Evolutionary conservation across 768 basidiomycete species (phyloP).

Genomic region (Leccinum variicolor): DNA sequence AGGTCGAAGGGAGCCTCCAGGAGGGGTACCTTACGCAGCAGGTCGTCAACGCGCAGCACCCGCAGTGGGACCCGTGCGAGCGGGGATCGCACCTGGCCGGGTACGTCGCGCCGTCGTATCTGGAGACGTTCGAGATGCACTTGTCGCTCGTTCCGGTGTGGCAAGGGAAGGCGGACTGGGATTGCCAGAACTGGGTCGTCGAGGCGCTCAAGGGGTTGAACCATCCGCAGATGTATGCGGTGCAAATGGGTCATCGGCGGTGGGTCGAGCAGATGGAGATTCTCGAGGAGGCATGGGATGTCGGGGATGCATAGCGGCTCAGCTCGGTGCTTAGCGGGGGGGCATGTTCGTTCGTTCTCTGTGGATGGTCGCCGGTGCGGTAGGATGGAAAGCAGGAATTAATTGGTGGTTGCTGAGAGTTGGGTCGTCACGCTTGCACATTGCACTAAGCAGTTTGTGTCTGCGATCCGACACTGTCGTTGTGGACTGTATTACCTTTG

Average conservation of each 20-base stretch:
- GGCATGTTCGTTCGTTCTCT: too few species aligned
- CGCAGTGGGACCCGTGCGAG: slow-evolving; percentile 11
- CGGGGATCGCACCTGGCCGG: slow-evolving; percentile 12
- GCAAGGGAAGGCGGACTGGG: slow-evolving; percentile 13
- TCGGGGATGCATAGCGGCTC: slow-evolving; percentile 12
- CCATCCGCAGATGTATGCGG: slow-evolving; percentile 11
- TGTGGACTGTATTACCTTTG: too few species aligned
- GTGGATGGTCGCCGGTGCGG: too few species aligned
- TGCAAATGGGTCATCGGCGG: slow-evolving; percentile 12
- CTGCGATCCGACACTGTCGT: too few species aligned
- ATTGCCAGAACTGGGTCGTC: slow-evolving; percentile 21
- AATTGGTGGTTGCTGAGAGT: too few species aligned
- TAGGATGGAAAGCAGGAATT: too few species aligned
- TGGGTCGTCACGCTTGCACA: too few species aligned
- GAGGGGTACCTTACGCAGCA: slow-evolving; percentile 15
- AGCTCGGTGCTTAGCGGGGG: too few species aligned
- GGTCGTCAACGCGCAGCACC: slow-evolving; percentile 12
- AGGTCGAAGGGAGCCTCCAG: slow-evolving; percentile 9
- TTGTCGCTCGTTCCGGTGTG: slow-evolving; percentile 12
- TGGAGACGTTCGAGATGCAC: slow-evolving; percentile 5
- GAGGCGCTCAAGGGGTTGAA: slow-evolving; percentile 16
- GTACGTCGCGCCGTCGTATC: slow-evolving; percentile 1
- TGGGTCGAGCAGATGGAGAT: slow-evolving; percentile 15
- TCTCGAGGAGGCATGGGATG: slow-evolving; percentile 15
- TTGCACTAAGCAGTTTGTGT: too few species aligned